Conservation (phyloP, 2,329 filamentous ascomycete genomes). For the Camptophora hylomeconis region DNA sequence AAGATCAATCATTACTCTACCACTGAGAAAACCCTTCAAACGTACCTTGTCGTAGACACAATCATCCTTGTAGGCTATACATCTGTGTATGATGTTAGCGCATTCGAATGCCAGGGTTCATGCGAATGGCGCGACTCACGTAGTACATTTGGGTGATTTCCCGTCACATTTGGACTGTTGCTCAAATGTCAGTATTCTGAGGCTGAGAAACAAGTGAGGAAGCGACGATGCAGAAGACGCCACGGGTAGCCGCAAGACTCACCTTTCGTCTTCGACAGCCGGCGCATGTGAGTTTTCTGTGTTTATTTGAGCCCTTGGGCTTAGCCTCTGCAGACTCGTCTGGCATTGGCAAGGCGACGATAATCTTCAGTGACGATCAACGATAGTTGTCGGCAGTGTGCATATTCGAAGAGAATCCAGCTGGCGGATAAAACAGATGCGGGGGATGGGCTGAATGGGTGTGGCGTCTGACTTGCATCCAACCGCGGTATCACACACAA, state of each 20-base stretch:
- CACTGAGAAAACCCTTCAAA: no score
- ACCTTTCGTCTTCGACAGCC: conserved; percentile 17
- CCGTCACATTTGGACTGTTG: conserved; percentile 17
- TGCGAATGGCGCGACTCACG: conserved; percentile 6
- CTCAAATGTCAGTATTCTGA: conserved; percentile 7
- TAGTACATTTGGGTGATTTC: conserved; percentile 16
- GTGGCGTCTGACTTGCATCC: no score
- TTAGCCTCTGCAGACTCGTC: no score
- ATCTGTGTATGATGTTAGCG: conserved; percentile 7
- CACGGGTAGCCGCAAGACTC: conserved; percentile 2
- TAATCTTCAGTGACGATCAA: no score
- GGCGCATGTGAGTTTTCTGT: conserved; percentile 16
- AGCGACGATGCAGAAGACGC: conserved; percentile 2
- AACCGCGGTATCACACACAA: no score
- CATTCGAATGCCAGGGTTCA: background rate
- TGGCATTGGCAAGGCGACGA: no score
- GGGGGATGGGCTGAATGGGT: no score
- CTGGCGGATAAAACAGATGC: no score
- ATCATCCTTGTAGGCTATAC: conserved; percentile 18
- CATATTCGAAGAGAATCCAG: no score
- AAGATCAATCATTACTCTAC: no score
- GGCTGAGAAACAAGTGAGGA: background rate
- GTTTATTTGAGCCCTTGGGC: no score
- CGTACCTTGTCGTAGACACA: conserved; percentile 18
- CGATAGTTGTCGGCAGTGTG: no score